phyloP scores from a whole-genome alignment of 768 basidiomycete species.

The Pulveroboletus sp. region DNA sequence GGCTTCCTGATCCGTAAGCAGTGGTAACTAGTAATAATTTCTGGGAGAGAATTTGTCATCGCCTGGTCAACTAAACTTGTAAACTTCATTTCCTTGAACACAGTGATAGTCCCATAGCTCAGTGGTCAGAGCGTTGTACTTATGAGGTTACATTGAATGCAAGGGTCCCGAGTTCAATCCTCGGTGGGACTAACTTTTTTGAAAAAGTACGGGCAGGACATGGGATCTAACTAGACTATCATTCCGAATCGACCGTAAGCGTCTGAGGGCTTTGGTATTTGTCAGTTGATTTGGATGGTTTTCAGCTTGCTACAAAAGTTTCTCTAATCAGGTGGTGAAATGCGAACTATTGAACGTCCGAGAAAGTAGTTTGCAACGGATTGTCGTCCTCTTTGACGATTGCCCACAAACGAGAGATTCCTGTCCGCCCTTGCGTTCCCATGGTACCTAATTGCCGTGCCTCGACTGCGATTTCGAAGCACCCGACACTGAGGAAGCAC shows the following conservation, averaged over 20 bases:
- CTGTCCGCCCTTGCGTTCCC: slow-evolving; percentile 17
- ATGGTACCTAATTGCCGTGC: slow-evolving; percentile 26
- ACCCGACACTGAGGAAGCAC: slow-evolving; percentile 72
- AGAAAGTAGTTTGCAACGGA: background rate
- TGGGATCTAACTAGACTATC: too few species aligned
- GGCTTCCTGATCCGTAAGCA: slow-evolving; percentile 26
- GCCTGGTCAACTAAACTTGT: background rate
- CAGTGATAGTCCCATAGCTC: slow-evolving; percentile 50
- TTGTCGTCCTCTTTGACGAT: slow-evolving; percentile 12
- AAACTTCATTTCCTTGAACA: too few species aligned
- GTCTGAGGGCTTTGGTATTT: too few species aligned
- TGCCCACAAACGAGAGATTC: slow-evolving; percentile 17
- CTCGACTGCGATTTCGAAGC: slow-evolving; percentile 49
- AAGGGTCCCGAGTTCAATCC: slow-evolving; percentile 65
- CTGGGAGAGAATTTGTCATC: background rate
- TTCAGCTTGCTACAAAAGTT: too few species aligned
- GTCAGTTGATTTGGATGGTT: too few species aligned
- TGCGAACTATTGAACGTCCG: background rate
- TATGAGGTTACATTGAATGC: slow-evolving; percentile 54
- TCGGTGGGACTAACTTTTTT: slow-evolving; percentile 54
- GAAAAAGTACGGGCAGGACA: too few species aligned
- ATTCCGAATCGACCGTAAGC: too few species aligned
- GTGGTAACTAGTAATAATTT: background rate
- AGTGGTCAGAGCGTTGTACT: slow-evolving; percentile 64
- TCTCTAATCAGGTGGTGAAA: background rate